These are phyloP conservation scores for Purpureocillium lavendulum DNA, from an alignment of 2,329 filamentous ascomycete species.

Conservation along the genomic window DNA sequence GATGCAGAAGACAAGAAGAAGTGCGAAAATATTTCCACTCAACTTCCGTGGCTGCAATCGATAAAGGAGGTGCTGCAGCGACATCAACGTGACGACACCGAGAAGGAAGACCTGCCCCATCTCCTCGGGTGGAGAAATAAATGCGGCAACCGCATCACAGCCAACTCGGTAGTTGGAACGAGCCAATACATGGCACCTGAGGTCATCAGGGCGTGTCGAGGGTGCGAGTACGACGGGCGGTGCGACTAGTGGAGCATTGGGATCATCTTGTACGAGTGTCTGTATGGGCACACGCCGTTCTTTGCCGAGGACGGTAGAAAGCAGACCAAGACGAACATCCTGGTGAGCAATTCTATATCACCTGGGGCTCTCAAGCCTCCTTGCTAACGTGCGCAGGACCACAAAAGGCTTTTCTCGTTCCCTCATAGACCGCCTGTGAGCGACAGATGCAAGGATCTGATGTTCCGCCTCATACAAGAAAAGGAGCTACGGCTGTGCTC, in stretches of 20 bases:
- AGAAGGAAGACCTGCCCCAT: constrained; percentile 19
- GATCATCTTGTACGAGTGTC: constrained; percentile 87
- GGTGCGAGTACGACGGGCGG: constrained; percentile 67
- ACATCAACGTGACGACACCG: constrained; percentile 19
- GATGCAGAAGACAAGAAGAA: constrained; percentile 63
- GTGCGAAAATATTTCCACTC: constrained; percentile 24
- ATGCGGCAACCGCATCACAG: constrained; percentile 61
- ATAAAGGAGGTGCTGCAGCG: constrained; percentile 21
- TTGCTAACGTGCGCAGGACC: constrained; percentile 41
- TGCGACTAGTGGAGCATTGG: constrained; percentile 98
- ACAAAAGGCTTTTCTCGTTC: constrained; percentile 62
- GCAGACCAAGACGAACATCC: constrained; percentile 77
- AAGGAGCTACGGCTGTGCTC: constrained; percentile 71
- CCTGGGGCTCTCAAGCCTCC: too few relatives aligned
- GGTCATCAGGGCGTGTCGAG: constrained; percentile 53
- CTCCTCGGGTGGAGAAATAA: constrained; percentile 64
- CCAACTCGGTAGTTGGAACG: constrained; percentile 83
- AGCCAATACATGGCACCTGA: constrained; percentile 99
- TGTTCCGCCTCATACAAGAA: constrained; percentile 63
- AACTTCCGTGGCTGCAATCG: constrained; percentile 22
- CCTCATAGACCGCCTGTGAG: constrained; percentile 59
- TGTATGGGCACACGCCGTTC: constrained; percentile 90
- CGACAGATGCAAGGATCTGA: constrained; percentile 66
- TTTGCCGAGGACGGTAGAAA: constrained; percentile 68
- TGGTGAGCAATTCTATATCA: constrained; percentile 47